Conservation (phyloP, 345 rosid species). For the Sapria himalayana region DNA sequence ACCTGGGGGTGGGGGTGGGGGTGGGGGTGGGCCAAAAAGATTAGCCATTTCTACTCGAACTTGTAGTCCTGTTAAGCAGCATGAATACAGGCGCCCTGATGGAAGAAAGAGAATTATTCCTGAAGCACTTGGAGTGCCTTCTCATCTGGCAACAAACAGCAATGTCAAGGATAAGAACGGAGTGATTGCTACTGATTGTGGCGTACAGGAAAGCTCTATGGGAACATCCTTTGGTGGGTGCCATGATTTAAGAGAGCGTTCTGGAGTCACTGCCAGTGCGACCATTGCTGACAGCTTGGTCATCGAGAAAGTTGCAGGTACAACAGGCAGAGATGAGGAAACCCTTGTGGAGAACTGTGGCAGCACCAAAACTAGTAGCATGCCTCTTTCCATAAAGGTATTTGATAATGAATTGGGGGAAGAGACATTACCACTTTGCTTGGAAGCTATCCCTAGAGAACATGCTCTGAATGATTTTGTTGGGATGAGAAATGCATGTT, state of each 20-base stretch:
- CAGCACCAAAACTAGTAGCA: conserved; percentile 17
- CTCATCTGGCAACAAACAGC: conserved; percentile 34
- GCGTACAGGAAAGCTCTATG: conserved; percentile 19
- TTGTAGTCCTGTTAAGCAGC: conserved; percentile 79
- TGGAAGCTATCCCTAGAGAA: conserved; percentile 78
- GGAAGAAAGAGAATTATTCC: conserved; percentile 98
- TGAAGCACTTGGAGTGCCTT: conserved; percentile 78
- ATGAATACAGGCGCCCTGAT: conserved; percentile 86
- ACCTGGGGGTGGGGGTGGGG: conserved; percentile 14
- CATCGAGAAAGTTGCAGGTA: conserved; percentile 53
- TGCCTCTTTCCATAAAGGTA: conserved; percentile 45
- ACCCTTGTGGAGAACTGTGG: conserved; percentile 41
- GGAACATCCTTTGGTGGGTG: conserved; percentile 26
- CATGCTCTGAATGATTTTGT: conserved; percentile 53
- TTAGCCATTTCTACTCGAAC: conserved; percentile 21
- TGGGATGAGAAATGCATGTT: conserved; percentile 41
- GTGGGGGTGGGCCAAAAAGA: conserved; percentile 39
- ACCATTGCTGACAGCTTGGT: conserved; percentile 58
- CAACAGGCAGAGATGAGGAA: conserved; percentile 32
- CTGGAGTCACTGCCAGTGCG: conserved; percentile 63
- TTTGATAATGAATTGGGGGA: conserved; percentile 70
- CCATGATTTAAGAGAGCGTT: conserved; percentile 46
- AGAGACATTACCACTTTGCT: conserved; percentile 43
- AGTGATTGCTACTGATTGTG: conserved; percentile 19
- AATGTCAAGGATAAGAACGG: conserved; percentile 29